phyloP scores from a whole-genome alignment of 345 rosid species.

The Salix brachista region DNA sequence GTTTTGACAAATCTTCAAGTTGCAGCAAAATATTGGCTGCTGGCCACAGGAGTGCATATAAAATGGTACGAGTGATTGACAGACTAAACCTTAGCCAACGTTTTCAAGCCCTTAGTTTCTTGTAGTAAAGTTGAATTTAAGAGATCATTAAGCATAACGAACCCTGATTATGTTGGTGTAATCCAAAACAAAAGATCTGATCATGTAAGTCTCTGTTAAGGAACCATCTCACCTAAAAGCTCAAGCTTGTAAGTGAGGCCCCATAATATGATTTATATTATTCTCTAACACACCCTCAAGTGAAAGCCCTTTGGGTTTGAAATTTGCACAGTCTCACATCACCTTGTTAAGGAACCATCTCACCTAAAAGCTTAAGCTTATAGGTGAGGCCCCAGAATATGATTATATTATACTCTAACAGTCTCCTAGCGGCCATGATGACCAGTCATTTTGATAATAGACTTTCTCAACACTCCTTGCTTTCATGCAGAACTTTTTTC shows the following conservation, averaged over 20 bases:
- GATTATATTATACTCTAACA: too few relatives aligned
- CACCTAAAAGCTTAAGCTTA: too few relatives aligned
- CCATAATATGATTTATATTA: too few relatives aligned
- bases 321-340: too few relatives aligned
- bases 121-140: neutral
- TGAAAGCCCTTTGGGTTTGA: too few relatives aligned
- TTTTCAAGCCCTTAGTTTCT: neutral
- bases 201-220: too few relatives aligned
- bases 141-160: conserved; percentile 9
- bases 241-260: too few relatives aligned
- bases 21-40: conserved; percentile 6
- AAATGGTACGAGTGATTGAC: neutral
- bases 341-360: too few relatives aligned
- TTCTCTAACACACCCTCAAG: too few relatives aligned
- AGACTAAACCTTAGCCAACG: neutral
- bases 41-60: neutral
- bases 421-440: conserved; percentile 7
- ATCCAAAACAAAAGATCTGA: neutral
- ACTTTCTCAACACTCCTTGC: neutral
- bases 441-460: neutral
- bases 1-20: conserved; percentile 14
- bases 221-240: too few relatives aligned
- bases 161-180: neutral
- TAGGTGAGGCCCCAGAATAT: too few relatives aligned
- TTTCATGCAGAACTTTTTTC: conserved; percentile 16